Evolutionary conservation across 2,329 filamentous ascomycete species (phyloP).

Genomic region (Phialocephala sp.): DNA sequence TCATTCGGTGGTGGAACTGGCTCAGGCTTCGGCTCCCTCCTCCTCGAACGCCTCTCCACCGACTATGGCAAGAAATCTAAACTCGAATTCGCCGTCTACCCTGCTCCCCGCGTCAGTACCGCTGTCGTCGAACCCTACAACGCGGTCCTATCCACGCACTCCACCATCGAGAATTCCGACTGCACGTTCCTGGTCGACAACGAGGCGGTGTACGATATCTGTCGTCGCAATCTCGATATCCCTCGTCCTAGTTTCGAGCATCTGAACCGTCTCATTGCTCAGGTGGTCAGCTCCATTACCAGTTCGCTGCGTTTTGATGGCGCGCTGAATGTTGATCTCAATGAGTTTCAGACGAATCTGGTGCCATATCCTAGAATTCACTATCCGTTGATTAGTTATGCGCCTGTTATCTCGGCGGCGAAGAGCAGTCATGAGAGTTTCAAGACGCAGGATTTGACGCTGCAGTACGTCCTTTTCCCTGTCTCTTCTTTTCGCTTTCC

Average conservation of each 20-base stretch:
- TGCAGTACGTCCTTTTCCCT: conserved; percentile 54
- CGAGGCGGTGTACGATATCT: conserved; percentile 72
- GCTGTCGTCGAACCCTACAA: conserved; percentile 75
- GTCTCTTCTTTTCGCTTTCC: conserved; percentile 9
- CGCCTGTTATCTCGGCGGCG: conserved; percentile 64
- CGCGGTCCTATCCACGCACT: conserved; percentile 60
- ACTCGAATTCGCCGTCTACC: conserved; percentile 71
- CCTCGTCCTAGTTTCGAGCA: conserved; percentile 68
- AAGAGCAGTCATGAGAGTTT: conserved; percentile 70
- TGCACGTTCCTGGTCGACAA: conserved; percentile 74
- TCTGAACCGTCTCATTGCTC: conserved; percentile 69
- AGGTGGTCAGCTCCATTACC: conserved; percentile 71
- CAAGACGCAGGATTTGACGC: conserved; percentile 68
- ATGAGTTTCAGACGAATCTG: conserved; percentile 73
- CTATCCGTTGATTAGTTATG: conserved; percentile 69
- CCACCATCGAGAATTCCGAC: conserved; percentile 71
- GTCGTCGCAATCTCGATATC: conserved; percentile 67
- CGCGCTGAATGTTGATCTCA: conserved; percentile 70
- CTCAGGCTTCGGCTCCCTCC: conserved; percentile 68
- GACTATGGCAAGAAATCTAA: conserved; percentile 74
- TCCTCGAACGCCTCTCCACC: conserved; percentile 66
- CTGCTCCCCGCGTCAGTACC: conserved; percentile 66
- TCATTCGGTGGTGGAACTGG: conserved; percentile 72
- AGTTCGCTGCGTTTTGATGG: conserved; percentile 69
- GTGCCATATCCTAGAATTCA: conserved; percentile 72